Conservation (phyloP, 148 eudicot species). For the Persicaria tinctoria region DNA sequence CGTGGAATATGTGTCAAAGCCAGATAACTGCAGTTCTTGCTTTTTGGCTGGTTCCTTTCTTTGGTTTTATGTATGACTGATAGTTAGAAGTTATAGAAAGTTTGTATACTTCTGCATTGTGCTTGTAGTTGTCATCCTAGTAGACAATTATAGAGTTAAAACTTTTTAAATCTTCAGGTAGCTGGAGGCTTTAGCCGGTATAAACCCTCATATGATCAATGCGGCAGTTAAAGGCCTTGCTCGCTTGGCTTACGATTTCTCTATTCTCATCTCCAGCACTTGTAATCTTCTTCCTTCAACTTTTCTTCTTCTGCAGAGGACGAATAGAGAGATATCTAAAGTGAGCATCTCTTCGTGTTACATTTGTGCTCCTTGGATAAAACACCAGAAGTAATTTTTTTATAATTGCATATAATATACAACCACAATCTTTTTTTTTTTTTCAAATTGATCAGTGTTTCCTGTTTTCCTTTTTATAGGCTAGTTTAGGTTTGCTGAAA, state of each 20-base stretch:
- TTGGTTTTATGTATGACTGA: no score
- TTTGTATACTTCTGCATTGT: not conserved
- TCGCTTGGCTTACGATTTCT: conserved; percentile 93
- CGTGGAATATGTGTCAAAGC: not conserved
- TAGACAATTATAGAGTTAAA: not conserved
- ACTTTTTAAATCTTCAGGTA: conserved; percentile 36
- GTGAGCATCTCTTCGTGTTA: conserved; percentile 21
- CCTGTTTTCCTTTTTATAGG: conserved; percentile 39
- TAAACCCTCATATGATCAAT: conserved; percentile 90
- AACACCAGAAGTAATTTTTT: not conserved
- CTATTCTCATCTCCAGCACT: conserved; percentile 75
- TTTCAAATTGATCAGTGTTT: not conserved
- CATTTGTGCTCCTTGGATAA: not conserved
- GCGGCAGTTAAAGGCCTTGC: conserved; percentile 95
- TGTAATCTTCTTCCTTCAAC: conserved; percentile 71
- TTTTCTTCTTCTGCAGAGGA: conserved; percentile 70
- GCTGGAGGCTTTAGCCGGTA: conserved; percentile 85
- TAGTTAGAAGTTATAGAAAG: no score
- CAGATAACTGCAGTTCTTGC: not conserved
- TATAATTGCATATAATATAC: no score
- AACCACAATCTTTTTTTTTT: no score
- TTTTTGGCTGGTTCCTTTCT: no score
- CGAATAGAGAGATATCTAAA: conserved; percentile 78
- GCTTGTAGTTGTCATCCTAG: not conserved
- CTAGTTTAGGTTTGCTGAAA: conserved; percentile 83